Percentiles rank a stretch among this genome's conserved stretches.
Evolutionary conservation across 495 filamentous ascomycete genomes (phyloP).

Genomic region (Geoglossum glabrum): DNA sequence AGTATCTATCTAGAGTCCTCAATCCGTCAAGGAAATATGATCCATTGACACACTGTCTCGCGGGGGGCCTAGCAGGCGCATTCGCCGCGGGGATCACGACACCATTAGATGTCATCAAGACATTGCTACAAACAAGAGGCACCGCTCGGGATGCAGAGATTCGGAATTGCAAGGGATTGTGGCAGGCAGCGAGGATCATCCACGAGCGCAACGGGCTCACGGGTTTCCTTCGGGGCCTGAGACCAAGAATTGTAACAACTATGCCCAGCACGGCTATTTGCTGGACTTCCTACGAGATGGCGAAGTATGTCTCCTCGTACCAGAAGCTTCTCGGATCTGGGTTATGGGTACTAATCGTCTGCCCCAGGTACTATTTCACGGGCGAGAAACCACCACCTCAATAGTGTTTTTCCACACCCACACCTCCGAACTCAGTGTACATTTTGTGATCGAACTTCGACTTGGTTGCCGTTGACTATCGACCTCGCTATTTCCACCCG

Average conservation of each 20-base stretch:
- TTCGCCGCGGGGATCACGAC: constrained; percentile 87
- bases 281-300: constrained; percentile 75
- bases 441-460: not conserved
- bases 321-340: not conserved
- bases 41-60: constrained; percentile 75
- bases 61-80: constrained; percentile 81
- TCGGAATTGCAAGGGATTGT: constrained; percentile 63
- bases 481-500: not conserved
- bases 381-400: not conserved
- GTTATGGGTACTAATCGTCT: not conserved
- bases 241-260: constrained; percentile 80
- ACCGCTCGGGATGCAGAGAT: constrained; percentile 63
- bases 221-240: constrained; percentile 83
- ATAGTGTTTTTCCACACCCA: not conserved
- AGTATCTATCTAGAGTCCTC: constrained; percentile 83
- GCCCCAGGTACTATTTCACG: not conserved
- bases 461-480: not conserved
- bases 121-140: constrained; percentile 81
- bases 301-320: constrained; percentile 24
- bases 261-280: constrained; percentile 99
- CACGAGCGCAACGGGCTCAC: constrained; percentile 61
- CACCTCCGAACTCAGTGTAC: not conserved
- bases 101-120: constrained; percentile 95
- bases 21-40: constrained; percentile 74
- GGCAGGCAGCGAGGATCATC: constrained; percentile 64